Evolutionary conservation across 1,284 basidiomycete species (phyloP).

Genomic region (Trichosporon inkin): DNA sequence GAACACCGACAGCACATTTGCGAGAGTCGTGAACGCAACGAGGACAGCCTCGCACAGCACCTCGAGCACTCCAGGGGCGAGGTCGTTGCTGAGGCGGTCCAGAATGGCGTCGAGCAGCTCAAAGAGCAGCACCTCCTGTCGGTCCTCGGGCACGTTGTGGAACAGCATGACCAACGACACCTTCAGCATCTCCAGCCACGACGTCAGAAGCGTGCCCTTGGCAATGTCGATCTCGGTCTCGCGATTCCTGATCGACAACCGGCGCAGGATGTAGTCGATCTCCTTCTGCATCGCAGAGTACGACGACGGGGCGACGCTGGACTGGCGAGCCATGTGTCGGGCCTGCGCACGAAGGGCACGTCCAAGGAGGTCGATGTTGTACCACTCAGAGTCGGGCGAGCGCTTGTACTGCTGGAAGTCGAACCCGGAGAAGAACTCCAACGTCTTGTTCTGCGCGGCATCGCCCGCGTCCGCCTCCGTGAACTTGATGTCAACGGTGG

Average conservation of each 20-base stretch:
- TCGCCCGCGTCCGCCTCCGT: conserved; percentile 64
- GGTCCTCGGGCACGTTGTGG: conserved; percentile 65
- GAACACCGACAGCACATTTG: conserved; percentile 60
- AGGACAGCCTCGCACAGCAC: conserved; percentile 76
- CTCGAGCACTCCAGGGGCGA: conserved; percentile 68
- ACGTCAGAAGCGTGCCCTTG: conserved; percentile 64
- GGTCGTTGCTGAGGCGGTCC: conserved; percentile 50
- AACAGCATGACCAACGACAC: conserved; percentile 80
- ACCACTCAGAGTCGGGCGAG: conserved; percentile 62
- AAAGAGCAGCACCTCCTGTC: conserved; percentile 77
- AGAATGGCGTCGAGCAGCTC: conserved; percentile 73
- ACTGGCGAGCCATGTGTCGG: conserved; percentile 63
- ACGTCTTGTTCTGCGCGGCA: conserved; percentile 52
- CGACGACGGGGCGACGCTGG: conserved; percentile 63
- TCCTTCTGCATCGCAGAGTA: conserved; percentile 68
- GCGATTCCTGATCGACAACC: conserved; percentile 80
- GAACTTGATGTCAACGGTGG: conserved; percentile 84
- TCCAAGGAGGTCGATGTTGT: conserved; percentile 68
- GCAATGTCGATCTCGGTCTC: conserved; percentile 72
- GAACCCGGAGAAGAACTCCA: conserved; percentile 66
- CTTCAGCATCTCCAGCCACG: conserved; percentile 79
- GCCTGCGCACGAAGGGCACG: conserved; percentile 62
- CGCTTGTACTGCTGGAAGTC: conserved; percentile 72
- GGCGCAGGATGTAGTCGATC: conserved; percentile 69
- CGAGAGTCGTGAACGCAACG: conserved; percentile 75